Evolutionary conservation across 345 rosid genomes (phyloP), one percentile per base, ranked within the genome.

Genomic region (Camelina laxa): DNA sequence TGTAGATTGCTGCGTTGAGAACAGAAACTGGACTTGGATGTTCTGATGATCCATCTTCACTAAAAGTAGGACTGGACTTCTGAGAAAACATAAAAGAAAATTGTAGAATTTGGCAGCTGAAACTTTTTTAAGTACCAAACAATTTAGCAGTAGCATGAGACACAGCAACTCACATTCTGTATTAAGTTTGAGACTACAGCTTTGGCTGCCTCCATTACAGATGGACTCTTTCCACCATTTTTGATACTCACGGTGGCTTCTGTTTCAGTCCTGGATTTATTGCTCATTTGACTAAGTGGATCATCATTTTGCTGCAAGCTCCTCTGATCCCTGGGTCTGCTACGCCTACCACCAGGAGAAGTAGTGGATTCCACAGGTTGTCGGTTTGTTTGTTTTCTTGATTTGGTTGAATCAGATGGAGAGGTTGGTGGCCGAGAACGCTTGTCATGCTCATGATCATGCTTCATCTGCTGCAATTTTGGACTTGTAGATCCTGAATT

Each of bases 1-100:
- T 78, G 77, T 87, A 87, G 20, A 79, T 64, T 11, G 81, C 80
- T 56, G 77, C 64, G 60, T 87, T 95, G 45, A 91, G 92, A 64
- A 94, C 97, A 49, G 99, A 91, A 59, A 91, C 86, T 3, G 97
- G 99, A 84, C 93, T 94, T 48, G 83, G 93, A 79, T 90, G 88
- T 72, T 91, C 97, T 30, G 53, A 70, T 12, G 78, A 69, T 67
- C 81, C 81, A 41, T 83, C 89, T 69, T 88, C 88, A 75, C 76
- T 80, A 36, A 79, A 27, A 55, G 71, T 75, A 42, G 80, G 75
- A 73, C 62, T 44, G 75, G 89, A 73, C 65, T 80, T 85, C 93
- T 93, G 75, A 59, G 33, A 59, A 41, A 20, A 57, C 20, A 60
- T 7, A n/a, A 10, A 20, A 2, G 13, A 9, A 74, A 8, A 39